These are phyloP conservation scores for Geosiphon pyriformis DNA, from an alignment of 192 early-diverging fungal species.

Conservation along the genomic window DNA sequence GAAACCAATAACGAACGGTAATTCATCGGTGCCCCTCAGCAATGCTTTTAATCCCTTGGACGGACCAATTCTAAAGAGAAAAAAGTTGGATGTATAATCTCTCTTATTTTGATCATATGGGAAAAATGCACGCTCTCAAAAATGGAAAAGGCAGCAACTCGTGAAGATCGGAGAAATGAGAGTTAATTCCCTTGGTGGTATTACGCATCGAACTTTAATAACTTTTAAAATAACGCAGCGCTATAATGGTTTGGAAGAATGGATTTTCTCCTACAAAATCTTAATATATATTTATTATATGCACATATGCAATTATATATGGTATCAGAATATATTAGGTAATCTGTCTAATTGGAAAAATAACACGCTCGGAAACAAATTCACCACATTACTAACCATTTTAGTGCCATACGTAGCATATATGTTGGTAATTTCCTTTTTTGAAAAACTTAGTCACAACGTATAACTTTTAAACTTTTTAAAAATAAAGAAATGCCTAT, in stretches of 20 bases:
- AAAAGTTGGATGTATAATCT: background rate
- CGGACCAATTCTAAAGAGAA: background rate
- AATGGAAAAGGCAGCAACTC: background rate
- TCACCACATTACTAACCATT: no score
- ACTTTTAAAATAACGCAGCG: slow-evolving; percentile 1
- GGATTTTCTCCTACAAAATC: background rate
- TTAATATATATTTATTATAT: no score
- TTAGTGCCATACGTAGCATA: no score
- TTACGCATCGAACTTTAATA: background rate
- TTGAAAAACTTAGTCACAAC: no score
- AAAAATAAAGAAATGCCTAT: no score
- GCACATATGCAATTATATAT: no score
- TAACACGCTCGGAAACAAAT: no score
- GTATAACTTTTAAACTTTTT: no score
- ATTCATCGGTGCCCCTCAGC: background rate
- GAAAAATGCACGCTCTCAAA: background rate
- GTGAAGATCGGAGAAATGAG: slow-evolving; percentile 9
- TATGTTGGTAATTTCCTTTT: no score
- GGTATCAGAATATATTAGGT: no score
- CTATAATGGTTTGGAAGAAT: slow-evolving; percentile 7
- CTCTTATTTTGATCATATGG: slow-evolving; percentile 4
- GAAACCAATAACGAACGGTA: background rate
- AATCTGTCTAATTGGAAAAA: no score
- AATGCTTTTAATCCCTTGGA: background rate
- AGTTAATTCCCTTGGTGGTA: background rate